These are phyloP conservation scores for Penicillium paxilli DNA, from an alignment of 495 filamentous ascomycete species.

Conservation along the genomic window DNA sequence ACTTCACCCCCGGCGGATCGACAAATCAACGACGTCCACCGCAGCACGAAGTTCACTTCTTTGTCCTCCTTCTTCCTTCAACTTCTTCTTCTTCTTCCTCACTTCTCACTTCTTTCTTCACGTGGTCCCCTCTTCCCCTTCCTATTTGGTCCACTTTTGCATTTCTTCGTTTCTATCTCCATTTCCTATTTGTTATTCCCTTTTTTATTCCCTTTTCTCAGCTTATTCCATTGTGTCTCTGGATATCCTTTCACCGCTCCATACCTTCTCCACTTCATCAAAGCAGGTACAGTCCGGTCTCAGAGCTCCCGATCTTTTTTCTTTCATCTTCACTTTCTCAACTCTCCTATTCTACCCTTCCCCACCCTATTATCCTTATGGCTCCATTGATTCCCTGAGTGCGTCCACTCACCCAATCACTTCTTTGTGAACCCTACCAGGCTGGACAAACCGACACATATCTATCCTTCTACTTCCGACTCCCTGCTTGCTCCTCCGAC, in stretches of 20 bases:
- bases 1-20: slow-evolving; percentile 15
- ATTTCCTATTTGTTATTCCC: background rate
- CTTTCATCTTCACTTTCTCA: background rate
- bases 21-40: slow-evolving; percentile 24
- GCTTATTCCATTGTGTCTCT: too few relatives aligned
- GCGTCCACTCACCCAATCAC: slow-evolving; percentile 26
- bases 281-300: slow-evolving; percentile 20
- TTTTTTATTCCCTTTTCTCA: too few relatives aligned
- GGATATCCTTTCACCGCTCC: slow-evolving; percentile 9
- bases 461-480: background rate
- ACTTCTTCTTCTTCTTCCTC: background rate
- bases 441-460: slow-evolving; percentile 6
- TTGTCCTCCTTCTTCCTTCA: background rate
- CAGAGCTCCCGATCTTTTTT: slow-evolving; percentile 11
- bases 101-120: background rate
- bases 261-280: too few relatives aligned
- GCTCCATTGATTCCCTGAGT: slow-evolving; percentile 16
- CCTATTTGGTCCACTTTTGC: background rate
- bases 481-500: background rate
- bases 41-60: slow-evolving; percentile 18
- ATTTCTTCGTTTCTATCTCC: background rate
- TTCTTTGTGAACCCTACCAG: slow-evolving; percentile 17
- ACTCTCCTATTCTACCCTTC: background rate
- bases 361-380: slow-evolving; percentile 9
- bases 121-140: background rate